Percentiles rank a stretch among this genome's conserved stretches.
These are phyloP conservation scores for Wickerhamiella occidentalis DNA, from an alignment of 805 yeast species.

Conservation along the genomic window DNA sequence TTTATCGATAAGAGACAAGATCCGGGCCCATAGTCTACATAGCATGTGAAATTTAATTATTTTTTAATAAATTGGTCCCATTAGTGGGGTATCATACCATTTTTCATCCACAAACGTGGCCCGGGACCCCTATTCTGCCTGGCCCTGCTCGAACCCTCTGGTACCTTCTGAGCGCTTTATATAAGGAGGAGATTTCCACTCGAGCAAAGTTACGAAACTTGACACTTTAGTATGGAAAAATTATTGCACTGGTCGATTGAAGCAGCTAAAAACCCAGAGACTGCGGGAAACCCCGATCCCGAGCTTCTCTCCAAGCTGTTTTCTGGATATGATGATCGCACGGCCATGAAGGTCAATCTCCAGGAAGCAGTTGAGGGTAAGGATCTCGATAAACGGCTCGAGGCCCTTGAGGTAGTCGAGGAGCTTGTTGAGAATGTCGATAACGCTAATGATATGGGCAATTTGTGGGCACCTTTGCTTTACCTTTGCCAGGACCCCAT, in stretches of 20 bases:
- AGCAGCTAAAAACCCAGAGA: slow-evolving; percentile 49
- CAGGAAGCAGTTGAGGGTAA: slow-evolving; percentile 44
- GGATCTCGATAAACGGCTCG: slow-evolving; percentile 48
- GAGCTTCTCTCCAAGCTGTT: slow-evolving; percentile 65
- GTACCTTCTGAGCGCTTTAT: slow-evolving; percentile 3
- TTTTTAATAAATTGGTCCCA: neutral
- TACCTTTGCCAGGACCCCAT: slow-evolving; percentile 37
- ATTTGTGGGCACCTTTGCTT: slow-evolving; percentile 69
- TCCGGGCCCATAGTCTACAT: neutral
- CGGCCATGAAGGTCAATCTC: slow-evolving; percentile 72
- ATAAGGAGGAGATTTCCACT: neutral
- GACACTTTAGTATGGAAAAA: slow-evolving; percentile 60
- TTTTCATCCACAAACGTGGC: too few relatives aligned
- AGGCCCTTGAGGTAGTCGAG: slow-evolving; percentile 82
- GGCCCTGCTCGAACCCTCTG: neutral
- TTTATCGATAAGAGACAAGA: neutral
- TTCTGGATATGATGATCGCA: slow-evolving; percentile 66
- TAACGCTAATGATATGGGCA: slow-evolving; percentile 86
- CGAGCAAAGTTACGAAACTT: neutral
- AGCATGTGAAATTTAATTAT: neutral
- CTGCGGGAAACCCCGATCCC: slow-evolving; percentile 54
- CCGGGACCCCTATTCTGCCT: too few relatives aligned
- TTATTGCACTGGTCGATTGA: slow-evolving; percentile 85
- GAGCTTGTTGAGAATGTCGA: slow-evolving; percentile 88
- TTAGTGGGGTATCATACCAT: too few relatives aligned